Evolutionary conservation across 2,329 filamentous ascomycete species (phyloP), one percentile per base, ranked within the genome.

Genomic region (Colletotrichum chrysophilum): DNA sequence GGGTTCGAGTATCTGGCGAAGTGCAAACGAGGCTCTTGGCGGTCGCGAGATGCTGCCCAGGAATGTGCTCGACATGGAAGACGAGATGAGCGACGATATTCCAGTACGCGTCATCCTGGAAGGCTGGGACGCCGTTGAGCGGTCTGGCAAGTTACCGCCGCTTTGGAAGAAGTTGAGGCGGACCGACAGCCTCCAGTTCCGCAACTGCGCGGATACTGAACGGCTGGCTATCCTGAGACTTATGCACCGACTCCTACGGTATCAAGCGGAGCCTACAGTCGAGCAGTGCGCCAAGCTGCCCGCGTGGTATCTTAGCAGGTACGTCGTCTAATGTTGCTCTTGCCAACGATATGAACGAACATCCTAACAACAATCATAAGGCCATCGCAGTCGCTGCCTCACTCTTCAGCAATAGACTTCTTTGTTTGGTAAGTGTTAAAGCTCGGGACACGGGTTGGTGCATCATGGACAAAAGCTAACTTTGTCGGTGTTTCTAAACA

Each of bases 401-500:
- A 82, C 13, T 79, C 81, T 0, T 80, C 80, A 10, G 80, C 80
- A 1, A 81, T 81, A 12, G 80, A 82, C 70, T 82, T 80, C 48
- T 81, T 82, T 5, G 80, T 80, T n/a, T 81, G 80, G 80, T 81
- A 77, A 12, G 78, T 67, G 14, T 43, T 26, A 3, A 10, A 32
- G 26, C 34, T 61, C 30, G 21, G 48, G 26, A 16, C 55, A 34
- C 8, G 28, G 43, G n/a, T 60, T 61, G 48, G 52, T 32, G 43
- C n/a, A 48, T 55, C 28, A 61, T 18, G 5, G 5, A 21, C 13
- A 32, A 36, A 32, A 48, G n/a, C 55, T 52, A 56, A 32, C 38
- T 21, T 64, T 38, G 12, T 52, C n/a, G 14, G 34, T 55, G 24
- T 26, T 28, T 60, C 48, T 18, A 70, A 52, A 58, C 32, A 26